phyloP scores from a whole-genome alignment of 768 basidiomycete genomes.

The Neoboletus brunneissimus region DNA sequence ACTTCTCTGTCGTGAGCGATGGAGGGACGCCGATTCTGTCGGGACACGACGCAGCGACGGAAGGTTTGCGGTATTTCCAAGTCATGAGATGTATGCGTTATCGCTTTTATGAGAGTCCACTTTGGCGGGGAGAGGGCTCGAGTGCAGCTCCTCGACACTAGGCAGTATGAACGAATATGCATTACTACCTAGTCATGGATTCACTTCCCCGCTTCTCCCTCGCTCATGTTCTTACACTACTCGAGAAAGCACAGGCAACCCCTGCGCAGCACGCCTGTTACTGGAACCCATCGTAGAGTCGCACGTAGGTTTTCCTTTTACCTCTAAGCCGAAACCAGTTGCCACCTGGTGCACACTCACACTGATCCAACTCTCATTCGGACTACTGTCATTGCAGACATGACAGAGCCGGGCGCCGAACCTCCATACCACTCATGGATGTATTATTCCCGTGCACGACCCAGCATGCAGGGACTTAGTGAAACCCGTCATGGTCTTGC shows the following conservation, averaged over 20 bases:
- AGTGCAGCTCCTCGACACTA: too few relatives aligned
- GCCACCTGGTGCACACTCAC: not conserved
- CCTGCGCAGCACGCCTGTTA: not conserved
- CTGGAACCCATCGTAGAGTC: not conserved
- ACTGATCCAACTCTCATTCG: not conserved
- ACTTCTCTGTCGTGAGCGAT: constrained; percentile 58
- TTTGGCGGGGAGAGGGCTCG: too few relatives aligned
- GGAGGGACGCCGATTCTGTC: constrained; percentile 51
- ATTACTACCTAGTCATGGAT: too few relatives aligned
- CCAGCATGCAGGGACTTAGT: not conserved
- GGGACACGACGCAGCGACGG: constrained; percentile 57
- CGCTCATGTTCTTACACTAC: too few relatives aligned
- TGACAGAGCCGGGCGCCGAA: too few relatives aligned
- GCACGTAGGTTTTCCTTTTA: not conserved
- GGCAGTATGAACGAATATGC: too few relatives aligned
- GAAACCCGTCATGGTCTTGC: not conserved
- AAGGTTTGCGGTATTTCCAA: too few relatives aligned
- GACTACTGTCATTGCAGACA: not conserved
- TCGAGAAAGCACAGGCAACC: too few relatives aligned
- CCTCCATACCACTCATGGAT: not conserved
- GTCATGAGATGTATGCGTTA: too few relatives aligned
- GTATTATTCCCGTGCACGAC: not conserved
- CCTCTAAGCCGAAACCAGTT: not conserved
- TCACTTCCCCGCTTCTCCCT: too few relatives aligned
- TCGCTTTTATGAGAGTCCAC: too few relatives aligned